Conservation (phyloP, 2,329 filamentous ascomycete genomes). For the Thelonectria discophora region DNA sequence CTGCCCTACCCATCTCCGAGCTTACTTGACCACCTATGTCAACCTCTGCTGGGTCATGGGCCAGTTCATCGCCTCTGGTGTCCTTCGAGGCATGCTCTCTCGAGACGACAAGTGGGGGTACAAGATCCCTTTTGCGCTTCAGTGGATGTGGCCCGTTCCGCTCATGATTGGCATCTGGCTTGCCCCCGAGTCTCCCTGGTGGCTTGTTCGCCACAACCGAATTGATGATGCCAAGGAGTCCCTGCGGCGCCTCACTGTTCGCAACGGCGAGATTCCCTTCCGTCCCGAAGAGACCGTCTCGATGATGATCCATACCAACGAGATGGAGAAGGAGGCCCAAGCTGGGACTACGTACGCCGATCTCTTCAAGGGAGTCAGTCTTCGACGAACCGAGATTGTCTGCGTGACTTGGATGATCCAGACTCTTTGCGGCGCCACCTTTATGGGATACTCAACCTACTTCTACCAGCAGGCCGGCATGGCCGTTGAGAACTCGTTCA, state of each 20-base stretch:
- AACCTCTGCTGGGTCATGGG: constrained; percentile 62
- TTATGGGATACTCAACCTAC: constrained; percentile 68
- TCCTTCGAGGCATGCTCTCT: constrained; percentile 52
- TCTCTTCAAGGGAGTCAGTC: constrained; percentile 58
- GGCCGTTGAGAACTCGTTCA: constrained; percentile 49
- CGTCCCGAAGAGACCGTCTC: constrained; percentile 56
- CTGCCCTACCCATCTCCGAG: constrained; percentile 55
- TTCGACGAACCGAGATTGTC: constrained; percentile 57
- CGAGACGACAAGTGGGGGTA: constrained; percentile 54
- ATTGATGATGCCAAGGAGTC: constrained; percentile 51
- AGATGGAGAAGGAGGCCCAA: constrained; percentile 53
- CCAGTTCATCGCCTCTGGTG: constrained; percentile 55
- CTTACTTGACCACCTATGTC: constrained; percentile 58
- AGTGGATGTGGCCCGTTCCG: constrained; percentile 60
- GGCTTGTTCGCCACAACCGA: constrained; percentile 54
- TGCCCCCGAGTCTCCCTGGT: constrained; percentile 62
- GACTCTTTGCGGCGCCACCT: constrained; percentile 50
- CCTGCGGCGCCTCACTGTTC: constrained; percentile 51
- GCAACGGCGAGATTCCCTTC: constrained; percentile 48
- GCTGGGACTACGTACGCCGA: constrained; percentile 55
- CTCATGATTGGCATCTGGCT: constrained; percentile 54
- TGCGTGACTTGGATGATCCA: constrained; percentile 55
- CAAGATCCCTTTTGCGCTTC: constrained; percentile 58
- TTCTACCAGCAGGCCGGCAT: constrained; percentile 57
- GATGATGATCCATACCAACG: constrained; percentile 62